These are phyloP conservation scores for Eremomyces bilateralis DNA, from an alignment of 495 filamentous ascomycete genomes.

Conservation along the genomic window DNA sequence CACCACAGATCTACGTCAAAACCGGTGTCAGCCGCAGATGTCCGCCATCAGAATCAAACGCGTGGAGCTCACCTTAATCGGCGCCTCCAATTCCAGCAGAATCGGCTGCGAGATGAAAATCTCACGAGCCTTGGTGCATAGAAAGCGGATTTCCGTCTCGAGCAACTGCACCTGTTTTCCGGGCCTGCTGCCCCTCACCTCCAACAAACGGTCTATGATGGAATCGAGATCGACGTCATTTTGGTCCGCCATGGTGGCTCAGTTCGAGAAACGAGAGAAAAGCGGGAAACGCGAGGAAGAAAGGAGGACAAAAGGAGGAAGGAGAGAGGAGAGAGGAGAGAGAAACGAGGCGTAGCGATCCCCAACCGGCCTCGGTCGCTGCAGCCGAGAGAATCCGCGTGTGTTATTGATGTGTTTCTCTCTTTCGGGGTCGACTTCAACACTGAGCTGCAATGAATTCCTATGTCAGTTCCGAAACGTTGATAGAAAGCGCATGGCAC, in stretches of 20 bases:
- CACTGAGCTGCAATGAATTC: too few species aligned
- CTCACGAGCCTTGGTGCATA: constrained; percentile 96
- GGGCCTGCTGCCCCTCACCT: constrained; percentile 92
- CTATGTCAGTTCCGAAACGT: too few species aligned
- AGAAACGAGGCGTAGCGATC: not conserved
- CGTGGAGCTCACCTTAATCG: constrained; percentile 65
- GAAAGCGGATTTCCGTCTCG: constrained; percentile 89
- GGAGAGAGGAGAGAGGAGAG: not conserved
- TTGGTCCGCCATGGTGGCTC: constrained; percentile 71
- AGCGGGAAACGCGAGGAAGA: not conserved
- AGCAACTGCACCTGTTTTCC: constrained; percentile 96
- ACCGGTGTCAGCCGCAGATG: not conserved
- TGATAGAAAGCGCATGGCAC: too few species aligned
- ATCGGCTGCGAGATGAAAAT: constrained; percentile 99
- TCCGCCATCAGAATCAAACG: constrained; percentile 4
- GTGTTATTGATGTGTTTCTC: too few species aligned
- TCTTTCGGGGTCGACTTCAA: too few species aligned
- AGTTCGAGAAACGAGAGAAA: not conserved
- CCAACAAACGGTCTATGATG: constrained; percentile 93
- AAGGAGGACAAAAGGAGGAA: not conserved
- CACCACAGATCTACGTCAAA: constrained; percentile 68
- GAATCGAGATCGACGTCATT: constrained; percentile 97
- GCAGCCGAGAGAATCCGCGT: too few species aligned
- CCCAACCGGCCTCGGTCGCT: too few species aligned
- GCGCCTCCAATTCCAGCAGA: constrained; percentile 86